Percentiles rank a stretch among this genome's conserved stretches.
These are phyloP conservation scores for Solanum pimpinellifolium DNA, from an alignment of 257 asterid species.

Conservation along the genomic window DNA sequence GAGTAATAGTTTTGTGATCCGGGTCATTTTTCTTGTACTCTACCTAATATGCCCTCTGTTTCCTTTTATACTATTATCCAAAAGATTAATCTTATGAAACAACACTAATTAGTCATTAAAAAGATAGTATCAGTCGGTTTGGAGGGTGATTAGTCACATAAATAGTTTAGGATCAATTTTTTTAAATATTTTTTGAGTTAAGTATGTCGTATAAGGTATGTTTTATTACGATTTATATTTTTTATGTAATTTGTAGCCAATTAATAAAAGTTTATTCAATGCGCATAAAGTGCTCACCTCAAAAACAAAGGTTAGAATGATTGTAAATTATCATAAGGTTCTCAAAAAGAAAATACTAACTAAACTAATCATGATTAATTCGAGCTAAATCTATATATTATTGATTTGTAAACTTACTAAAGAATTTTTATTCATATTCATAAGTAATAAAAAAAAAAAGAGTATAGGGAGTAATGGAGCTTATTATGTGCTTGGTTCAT, in stretches of 20 bases:
- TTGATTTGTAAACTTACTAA: neutral
- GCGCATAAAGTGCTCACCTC: accelerated
- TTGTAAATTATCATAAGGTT: neutral
- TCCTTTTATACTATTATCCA: neutral
- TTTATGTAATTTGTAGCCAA: accelerated
- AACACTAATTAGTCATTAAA: neutral
- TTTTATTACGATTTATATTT: too few species aligned
- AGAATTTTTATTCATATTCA: too few species aligned
- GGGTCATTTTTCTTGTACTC: neutral
- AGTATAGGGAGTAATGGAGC: neutral
- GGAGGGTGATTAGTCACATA: neutral
- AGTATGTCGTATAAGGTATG: too few species aligned
- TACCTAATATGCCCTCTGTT: neutral
- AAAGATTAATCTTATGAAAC: neutral
- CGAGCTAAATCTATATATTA: neutral
- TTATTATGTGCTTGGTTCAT: neutral
- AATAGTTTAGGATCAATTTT: accelerated
- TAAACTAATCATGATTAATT: too few species aligned
- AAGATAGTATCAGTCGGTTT: neutral
- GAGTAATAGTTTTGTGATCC: neutral
- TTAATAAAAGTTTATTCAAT: too few species aligned
- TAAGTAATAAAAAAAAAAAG: too few species aligned
- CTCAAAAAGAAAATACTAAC: too few species aligned
- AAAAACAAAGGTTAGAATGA: accelerated
- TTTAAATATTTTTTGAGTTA: too few species aligned